A percentile compares a stretch with the other conserved stretches of the same genome.
Evolutionary conservation across 2,329 filamentous ascomycete genomes (phyloP).

Genomic region (Cladosporium cucumerinum): DNA sequence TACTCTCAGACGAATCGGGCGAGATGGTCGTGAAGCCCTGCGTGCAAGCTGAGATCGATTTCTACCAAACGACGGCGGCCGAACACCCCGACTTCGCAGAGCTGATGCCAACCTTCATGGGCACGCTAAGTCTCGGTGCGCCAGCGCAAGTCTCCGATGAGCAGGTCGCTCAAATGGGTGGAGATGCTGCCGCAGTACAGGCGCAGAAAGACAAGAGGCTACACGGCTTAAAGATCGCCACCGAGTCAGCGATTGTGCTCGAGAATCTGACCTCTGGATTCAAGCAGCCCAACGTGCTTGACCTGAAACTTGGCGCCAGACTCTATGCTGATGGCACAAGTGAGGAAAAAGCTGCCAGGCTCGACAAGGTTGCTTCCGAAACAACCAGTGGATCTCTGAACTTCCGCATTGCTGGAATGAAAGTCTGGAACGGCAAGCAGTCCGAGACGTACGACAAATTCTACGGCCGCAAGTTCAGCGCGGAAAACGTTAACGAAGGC

Average conservation of each 20-base stretch:
- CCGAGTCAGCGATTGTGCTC: conserved; percentile 76
- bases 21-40: conserved; percentile 93
- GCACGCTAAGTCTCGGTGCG: conserved; percentile 68
- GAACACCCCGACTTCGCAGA: conserved; percentile 70
- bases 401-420: conserved; percentile 65
- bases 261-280: conserved; percentile 82
- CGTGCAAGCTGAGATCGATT: conserved; percentile 77
- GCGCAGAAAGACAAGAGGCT: conserved; percentile 40
- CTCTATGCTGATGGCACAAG: conserved; percentile 73
- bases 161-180: conserved; percentile 16
- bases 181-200: conserved; percentile 17
- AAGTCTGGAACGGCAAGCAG: conserved; percentile 50
- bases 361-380: conserved; percentile 57
- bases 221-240: conserved; percentile 64
- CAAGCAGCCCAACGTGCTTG: conserved; percentile 80
- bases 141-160: conserved; percentile 26
- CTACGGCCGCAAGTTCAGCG: conserved; percentile 59
- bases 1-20: conserved; percentile 78
- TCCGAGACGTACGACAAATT: conserved; percentile 63
- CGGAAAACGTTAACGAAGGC: conserved; percentile 54
- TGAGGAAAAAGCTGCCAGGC: conserved; percentile 55
- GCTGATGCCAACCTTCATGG: conserved; percentile 82
- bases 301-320: conserved; percentile 83
- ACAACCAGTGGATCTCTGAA: conserved; percentile 60
- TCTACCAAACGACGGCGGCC: conserved; percentile 72